Conservation (phyloP, 192 early-diverging fungal species). For the Podochytrium sp. region DNA sequence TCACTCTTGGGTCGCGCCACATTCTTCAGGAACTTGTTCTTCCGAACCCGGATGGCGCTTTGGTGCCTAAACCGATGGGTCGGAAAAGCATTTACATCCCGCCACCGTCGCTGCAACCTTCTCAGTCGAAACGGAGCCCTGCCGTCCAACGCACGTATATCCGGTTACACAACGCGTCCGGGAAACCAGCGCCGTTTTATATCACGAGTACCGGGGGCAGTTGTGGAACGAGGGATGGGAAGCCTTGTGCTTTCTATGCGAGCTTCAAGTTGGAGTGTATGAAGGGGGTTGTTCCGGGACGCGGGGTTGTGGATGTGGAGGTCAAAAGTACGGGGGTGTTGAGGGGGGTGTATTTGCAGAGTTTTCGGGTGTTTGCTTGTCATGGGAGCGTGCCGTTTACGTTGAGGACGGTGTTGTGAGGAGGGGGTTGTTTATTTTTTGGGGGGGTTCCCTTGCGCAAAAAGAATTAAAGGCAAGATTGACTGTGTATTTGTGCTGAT, state of each 20-base stretch:
- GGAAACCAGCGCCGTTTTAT: not conserved
- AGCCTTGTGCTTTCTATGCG: slow-evolving; percentile 5
- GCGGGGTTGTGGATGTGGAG: not conserved
- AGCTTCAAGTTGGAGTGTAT: not conserved
- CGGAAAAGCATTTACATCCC: slow-evolving; percentile 1
- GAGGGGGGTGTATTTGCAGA: slow-evolving; percentile 14
- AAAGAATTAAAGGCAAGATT: too few species aligned
- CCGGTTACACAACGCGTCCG: not conserved
- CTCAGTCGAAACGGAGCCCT: not conserved
- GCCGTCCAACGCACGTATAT: not conserved
- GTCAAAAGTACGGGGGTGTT: slow-evolving; percentile 14
- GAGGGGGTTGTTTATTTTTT: too few species aligned
- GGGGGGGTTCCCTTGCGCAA: too few species aligned
- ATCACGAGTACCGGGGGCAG: not conserved
- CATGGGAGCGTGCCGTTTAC: slow-evolving; percentile 19
- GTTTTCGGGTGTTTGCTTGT: slow-evolving; percentile 16
- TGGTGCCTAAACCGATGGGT: not conserved
- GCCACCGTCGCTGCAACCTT: not conserved
- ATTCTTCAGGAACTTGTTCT: slow-evolving; percentile 7
- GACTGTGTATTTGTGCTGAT: too few species aligned
- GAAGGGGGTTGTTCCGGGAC: slow-evolving; percentile 11
- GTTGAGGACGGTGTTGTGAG: slow-evolving; percentile 18
- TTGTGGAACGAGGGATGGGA: slow-evolving; percentile 5
- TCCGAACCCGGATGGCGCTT: not conserved
- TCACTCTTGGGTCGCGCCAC: not conserved